These are phyloP conservation scores for Drosera capensis DNA, from an alignment of 148 eudicot genomes.

Conservation along the genomic window DNA sequence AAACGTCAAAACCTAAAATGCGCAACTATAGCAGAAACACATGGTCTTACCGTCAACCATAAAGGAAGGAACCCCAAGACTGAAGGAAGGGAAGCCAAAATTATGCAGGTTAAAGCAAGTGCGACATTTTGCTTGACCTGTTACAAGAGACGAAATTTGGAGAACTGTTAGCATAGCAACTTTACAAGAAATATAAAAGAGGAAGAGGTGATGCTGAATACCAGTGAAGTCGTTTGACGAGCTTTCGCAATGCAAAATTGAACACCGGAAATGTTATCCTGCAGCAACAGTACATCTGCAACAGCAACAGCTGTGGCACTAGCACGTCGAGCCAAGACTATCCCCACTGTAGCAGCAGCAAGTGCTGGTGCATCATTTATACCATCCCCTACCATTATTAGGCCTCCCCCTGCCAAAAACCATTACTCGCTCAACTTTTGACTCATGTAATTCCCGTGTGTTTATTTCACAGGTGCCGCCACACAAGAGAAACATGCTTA, in stretches of 20 bases:
- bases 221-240: slow-evolving; percentile 78
- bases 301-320: slow-evolving; percentile 95
- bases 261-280: slow-evolving; percentile 82
- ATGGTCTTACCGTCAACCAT: slow-evolving; percentile 68
- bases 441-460: neutral
- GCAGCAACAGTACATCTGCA: slow-evolving; percentile 86
- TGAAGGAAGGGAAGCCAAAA: slow-evolving; percentile 80
- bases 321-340: slow-evolving; percentile 87
- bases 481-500: too few species aligned
- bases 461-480: too few species aligned
- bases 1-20: neutral
- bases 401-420: slow-evolving; percentile 52
- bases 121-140: slow-evolving; percentile 98
- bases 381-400: slow-evolving; percentile 97
- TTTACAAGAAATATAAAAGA: neutral
- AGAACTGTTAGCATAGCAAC: slow-evolving; percentile 1
- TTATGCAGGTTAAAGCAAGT: slow-evolving; percentile 72
- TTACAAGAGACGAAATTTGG: slow-evolving; percentile 8
- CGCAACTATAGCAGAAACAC: neutral
- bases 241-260: slow-evolving; percentile 87
- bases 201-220: slow-evolving; percentile 13
- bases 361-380: slow-evolving; percentile 97
- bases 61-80: slow-evolving; percentile 85
- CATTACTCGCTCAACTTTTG: neutral
- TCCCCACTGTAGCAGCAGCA: slow-evolving; percentile 94